Conservation (phyloP, 2,329 filamentous ascomycete species). For the Colletotrichum sp. region DNA sequence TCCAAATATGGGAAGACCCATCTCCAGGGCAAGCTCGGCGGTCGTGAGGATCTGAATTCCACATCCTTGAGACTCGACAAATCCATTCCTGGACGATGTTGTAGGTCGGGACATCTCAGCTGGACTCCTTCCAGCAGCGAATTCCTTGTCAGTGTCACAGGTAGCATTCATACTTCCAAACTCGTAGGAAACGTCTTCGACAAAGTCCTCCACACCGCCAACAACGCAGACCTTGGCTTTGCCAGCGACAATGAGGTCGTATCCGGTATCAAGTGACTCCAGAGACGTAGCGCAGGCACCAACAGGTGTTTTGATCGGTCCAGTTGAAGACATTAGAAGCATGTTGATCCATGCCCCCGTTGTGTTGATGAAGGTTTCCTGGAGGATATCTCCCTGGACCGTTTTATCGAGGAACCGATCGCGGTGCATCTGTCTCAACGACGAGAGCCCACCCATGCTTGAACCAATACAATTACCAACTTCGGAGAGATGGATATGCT, state of each 20-base stretch:
- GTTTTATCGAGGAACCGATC: conserved; percentile 31
- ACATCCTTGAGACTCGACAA: conserved; percentile 38
- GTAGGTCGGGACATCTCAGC: conserved; percentile 38
- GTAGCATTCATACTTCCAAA: conserved; percentile 42
- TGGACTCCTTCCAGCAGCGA: conserved; percentile 28
- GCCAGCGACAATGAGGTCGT: conserved; percentile 33
- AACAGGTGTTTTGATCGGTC: conserved; percentile 37
- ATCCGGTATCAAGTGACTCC: conserved; percentile 38
- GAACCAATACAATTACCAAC: conserved; percentile 37
- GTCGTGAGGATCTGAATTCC: conserved; percentile 38
- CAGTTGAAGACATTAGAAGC: conserved; percentile 38
- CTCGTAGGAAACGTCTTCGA: conserved; percentile 30
- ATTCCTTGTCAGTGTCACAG: conserved; percentile 31
- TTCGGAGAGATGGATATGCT: conserved; percentile 38
- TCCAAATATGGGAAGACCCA: conserved; percentile 36
- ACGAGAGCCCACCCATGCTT: conserved; percentile 29
- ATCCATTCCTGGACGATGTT: conserved; percentile 34
- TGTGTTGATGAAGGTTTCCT: conserved; percentile 39
- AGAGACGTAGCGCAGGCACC: conserved; percentile 41
- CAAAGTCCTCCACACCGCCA: conserved; percentile 37
- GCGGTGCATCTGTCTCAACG: conserved; percentile 31
- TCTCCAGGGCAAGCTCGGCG: conserved; percentile 36
- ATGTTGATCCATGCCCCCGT: conserved; percentile 43
- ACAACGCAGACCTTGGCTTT: conserved; percentile 34
- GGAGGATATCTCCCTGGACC: conserved; percentile 36